Evolutionary conservation across 225 moss, liverwort and hornwort species (phyloP).

Genomic region (Rhytidiadelphus loreus): DNA sequence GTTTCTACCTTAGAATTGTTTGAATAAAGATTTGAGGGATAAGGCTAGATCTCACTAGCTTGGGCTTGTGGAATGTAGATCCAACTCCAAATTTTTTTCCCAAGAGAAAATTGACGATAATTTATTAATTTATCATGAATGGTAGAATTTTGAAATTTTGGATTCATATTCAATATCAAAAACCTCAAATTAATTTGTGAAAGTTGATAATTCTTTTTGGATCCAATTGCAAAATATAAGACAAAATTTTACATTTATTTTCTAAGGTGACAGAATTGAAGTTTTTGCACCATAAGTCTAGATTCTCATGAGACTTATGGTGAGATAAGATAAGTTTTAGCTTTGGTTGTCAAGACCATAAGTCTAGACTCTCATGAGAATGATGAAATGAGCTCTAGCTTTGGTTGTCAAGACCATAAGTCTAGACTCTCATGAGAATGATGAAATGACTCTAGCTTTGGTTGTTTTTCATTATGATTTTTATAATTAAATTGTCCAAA

Average conservation of each 20-base stretch:
- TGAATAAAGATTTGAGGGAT: neutral
- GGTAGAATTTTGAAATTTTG: neutral
- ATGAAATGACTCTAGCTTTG: neutral
- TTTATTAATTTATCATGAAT: neutral
- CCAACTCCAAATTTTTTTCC: neutral
- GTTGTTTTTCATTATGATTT: rapidly evolving
- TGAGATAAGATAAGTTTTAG: neutral
- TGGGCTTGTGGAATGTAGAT: neutral
- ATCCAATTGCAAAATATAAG: rapidly evolving
- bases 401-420: neutral
- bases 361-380: too few species aligned
- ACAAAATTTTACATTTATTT: neutral
- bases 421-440: too few species aligned
- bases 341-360: too few species aligned
- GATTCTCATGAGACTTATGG: too few species aligned
- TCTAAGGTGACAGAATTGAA: neutral
- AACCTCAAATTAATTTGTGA: rapidly evolving
- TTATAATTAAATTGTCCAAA: neutral
- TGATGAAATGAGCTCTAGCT: neutral
- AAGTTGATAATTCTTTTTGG: rapidly evolving
- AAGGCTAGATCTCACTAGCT: neutral
- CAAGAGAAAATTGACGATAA: rapidly evolving
- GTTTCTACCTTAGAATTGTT: rapidly evolving
- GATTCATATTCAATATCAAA: rapidly evolving
- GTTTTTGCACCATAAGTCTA: rapidly evolving